Base-by-base conservation (phyloP, 352 stramenopile genomes). In the Phytophthora melonis region DNA sequence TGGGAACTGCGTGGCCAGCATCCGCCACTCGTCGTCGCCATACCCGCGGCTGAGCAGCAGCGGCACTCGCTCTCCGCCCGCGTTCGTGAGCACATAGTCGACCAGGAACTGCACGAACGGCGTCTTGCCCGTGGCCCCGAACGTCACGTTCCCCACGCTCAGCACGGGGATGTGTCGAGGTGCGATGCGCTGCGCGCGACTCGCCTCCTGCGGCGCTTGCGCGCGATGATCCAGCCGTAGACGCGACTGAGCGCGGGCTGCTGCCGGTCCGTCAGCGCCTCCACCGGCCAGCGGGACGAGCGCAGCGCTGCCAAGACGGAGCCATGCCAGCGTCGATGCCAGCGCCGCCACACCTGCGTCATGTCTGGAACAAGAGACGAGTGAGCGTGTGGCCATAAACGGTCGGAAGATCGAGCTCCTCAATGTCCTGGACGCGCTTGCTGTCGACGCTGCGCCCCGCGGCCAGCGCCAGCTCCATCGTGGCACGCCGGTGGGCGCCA, bases 111-210 rank as follows among this genome's bases (percentile, higher is more conserved):
- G 59, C 25, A 86, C 86, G 8, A 82, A 88, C 21, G 86, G 86
- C 45, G 86, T 93, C 74, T 93, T 93, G 58, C 86, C 86, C 4
- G 86, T 93, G n/a, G 81, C 86, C 2, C 86, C 86, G 45, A 91
- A 92, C 2, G 86, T 93, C 60, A 89, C 53, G 74, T 93, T 93
- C 30, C 86, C 86, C 25, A 92, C 80, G 49, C 83, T 91, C n/a
- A 93, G 69, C 16, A 90, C 80, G 7, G 78, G 83, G 47, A 93
- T 50, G 7, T 52, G 27, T 0, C 54, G 63, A 8, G 75, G 67
- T n/a, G 67, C 62, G 41, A 91, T 74, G 21, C 74, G 80, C 30
- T 75, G 43, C 1, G 70, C 32, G 0, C 30, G 16, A 36, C 72
- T 47, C 49, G 69, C 18, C 23, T 86, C 19, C 66, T 66, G 27